Base-by-base conservation (phyloP, 1,284 basidiomycete genomes). In the Amylostereum areolatum region DNA sequence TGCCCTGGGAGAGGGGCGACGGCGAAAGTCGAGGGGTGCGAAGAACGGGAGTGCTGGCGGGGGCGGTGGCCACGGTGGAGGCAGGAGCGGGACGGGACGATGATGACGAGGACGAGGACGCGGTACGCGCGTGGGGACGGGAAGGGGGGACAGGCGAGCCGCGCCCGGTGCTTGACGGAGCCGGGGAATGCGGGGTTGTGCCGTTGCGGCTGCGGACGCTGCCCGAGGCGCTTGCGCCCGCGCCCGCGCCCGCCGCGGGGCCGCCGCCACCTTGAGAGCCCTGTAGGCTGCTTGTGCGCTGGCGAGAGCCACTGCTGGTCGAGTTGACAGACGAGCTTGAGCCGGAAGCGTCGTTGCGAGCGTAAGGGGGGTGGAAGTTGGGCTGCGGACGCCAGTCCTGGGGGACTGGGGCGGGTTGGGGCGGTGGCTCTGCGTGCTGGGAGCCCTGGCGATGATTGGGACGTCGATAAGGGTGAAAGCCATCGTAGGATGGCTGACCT, bases 381-480 rank as follows among this genome's bases (percentile, higher is more conserved):
- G 60, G 66, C 18, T 67, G 69, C 48, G 64, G 62, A 37, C 77
- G 75, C 74, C 78, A 77, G 48, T 81, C 79, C 40, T 59, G 53
- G 31, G 64, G n/a, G n/a, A n/a, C 59, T 11, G 60, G 65, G 28
- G 63, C 59, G 30, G 68, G 59, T 43, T 68, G 64, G n/a, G 68
- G 10, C 4, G 54, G 57, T 50, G 69, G 64, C 47, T 73, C 73
- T 43, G 59, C 61, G 44, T 58, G 57, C 46, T 63, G 61, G 12
- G 66, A 63, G 3, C 59, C 59, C 33, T 75, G 77, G 32, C 81
- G 77, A 51, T 60, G 55, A 39, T 69, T 64, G 33, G 85, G 84
- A n/a, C 87, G 80, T 52, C 86, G 83, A 73, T 89, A 89, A 45
- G 87, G 86, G 63, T 89, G 87, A 63, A 83, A 89, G 30, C 83